Percentiles rank a stretch among this genome's conserved stretches.
These are phyloP conservation scores for Phytophthora pluvialis DNA, from an alignment of 352 stramenopile species.

Conservation along the genomic window DNA sequence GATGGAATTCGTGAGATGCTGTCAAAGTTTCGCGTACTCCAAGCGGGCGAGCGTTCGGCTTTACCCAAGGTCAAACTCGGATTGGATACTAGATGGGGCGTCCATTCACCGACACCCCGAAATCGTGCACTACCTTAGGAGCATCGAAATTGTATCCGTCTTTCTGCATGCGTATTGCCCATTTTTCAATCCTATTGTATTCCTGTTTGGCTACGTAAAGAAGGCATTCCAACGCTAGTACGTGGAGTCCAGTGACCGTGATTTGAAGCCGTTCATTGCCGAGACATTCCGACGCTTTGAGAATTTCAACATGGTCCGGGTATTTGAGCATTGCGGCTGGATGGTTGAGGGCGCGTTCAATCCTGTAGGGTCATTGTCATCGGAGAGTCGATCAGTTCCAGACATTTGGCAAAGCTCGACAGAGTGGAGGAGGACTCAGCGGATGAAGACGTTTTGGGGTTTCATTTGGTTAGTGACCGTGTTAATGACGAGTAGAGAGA, in stretches of 20 bases:
- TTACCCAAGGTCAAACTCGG: constrained; percentile 33
- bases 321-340: no score
- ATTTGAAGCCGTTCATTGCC: no score
- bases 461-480: background rate
- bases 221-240: constrained; percentile 23
- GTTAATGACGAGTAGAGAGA: background rate
- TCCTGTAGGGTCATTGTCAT: constrained; percentile 7
- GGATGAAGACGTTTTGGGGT: background rate
- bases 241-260: constrained; percentile 4
- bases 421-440: background rate
- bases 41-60: constrained; percentile 11
- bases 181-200: constrained; percentile 46
- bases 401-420: background rate
- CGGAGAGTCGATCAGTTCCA: background rate
- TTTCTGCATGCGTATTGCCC: constrained; percentile 38
- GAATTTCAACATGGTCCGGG: no score
- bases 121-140: constrained; percentile 42
- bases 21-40: constrained; percentile 29
- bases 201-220: constrained; percentile 34
- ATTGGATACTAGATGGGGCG: constrained; percentile 42
- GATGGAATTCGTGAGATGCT: constrained; percentile 28
- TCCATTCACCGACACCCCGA: constrained; percentile 35
- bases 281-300: no score
- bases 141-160: constrained; percentile 27
- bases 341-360: constrained; percentile 14